Conservation (phyloP, 495 filamentous ascomycete species). For the Hapsidospora chrysogenum region DNA sequence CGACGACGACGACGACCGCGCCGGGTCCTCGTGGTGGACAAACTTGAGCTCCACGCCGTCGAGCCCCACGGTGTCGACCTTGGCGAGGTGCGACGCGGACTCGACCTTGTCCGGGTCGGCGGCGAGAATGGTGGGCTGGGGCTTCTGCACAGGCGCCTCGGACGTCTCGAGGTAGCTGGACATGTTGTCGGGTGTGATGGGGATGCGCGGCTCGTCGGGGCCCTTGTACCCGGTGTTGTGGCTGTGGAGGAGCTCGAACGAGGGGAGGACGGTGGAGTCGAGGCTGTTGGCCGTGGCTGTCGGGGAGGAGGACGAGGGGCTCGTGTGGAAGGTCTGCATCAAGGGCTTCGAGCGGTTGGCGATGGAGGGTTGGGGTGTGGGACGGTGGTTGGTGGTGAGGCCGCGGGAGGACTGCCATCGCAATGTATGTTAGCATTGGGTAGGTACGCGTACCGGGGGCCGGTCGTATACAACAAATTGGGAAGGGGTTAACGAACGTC, state of each 20-base stretch:
- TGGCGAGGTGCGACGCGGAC: conserved; percentile 19
- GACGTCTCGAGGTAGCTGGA: conserved; percentile 5
- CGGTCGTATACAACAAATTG: too few species aligned
- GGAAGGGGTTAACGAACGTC: conserved; percentile 13
- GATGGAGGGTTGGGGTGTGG: conserved; percentile 11
- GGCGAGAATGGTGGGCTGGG: conserved; percentile 25
- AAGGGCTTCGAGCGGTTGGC: conserved; percentile 17
- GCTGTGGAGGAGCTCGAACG: conserved; percentile 8
- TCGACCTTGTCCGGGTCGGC: conserved; percentile 23
- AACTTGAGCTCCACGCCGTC: conserved; percentile 32
- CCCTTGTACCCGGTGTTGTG: neutral
- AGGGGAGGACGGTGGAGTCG: conserved; percentile 17
- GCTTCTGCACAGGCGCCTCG: conserved; percentile 10
- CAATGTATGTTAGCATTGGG: too few species aligned
- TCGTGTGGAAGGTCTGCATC: conserved; percentile 33
- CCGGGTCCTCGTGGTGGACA: conserved; percentile 13
- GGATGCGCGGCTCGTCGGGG: conserved; percentile 20
- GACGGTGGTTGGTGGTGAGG: conserved; percentile 17
- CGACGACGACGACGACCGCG: conserved; percentile 4
- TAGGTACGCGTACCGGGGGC: too few species aligned
- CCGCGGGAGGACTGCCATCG: conserved; percentile 11
- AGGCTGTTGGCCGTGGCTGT: conserved; percentile 14
- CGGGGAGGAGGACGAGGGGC: conserved; percentile 15
- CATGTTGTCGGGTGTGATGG: conserved; percentile 27
- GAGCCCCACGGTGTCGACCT: conserved; percentile 26